phyloP scores from a whole-genome alignment of 2,329 filamentous ascomycete species.

The Aspergillus aculeatus region DNA sequence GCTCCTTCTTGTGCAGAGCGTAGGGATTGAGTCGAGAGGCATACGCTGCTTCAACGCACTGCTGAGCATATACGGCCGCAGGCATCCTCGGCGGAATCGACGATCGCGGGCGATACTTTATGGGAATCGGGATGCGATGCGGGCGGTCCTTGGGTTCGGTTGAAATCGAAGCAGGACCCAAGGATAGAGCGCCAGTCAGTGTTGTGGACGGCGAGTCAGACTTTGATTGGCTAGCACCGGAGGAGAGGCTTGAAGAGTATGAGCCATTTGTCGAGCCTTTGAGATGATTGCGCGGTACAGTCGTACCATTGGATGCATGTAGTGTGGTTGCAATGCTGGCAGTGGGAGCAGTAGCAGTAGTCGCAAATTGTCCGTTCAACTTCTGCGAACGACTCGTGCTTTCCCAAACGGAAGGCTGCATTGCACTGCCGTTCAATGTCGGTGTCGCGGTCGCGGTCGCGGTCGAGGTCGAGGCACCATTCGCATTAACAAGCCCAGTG shows the following conservation, averaged over 20 bases:
- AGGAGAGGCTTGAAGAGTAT: constrained; percentile 24
- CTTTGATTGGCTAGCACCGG: constrained; percentile 24
- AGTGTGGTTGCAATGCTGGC: neutral
- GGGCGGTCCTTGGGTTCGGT: constrained; percentile 18
- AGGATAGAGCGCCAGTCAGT: constrained; percentile 16
- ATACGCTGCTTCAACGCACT: constrained; percentile 87
- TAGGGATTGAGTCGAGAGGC: constrained; percentile 88
- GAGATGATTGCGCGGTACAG: neutral
- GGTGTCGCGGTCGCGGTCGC: neutral
- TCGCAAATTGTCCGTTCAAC: neutral
- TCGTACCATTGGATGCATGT: neutral
- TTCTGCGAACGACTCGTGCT: neutral
- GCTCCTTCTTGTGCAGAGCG: constrained; percentile 80
- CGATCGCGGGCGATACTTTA: constrained; percentile 68
- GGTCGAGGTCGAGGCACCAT: neutral
- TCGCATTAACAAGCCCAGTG: constrained; percentile 3
- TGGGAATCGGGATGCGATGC: constrained; percentile 31
- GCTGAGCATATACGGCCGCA: constrained; percentile 76
- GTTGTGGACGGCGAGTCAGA: constrained; percentile 25
- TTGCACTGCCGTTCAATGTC: neutral
- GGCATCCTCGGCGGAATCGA: constrained; percentile 78
- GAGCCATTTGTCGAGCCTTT: neutral
- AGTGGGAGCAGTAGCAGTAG: neutral
- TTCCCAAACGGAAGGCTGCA: constrained; percentile 1
- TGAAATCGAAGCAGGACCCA: constrained; percentile 15